Conservation (phyloP, 2,329 filamentous ascomycete genomes). For the Cercospora sp. region DNA sequence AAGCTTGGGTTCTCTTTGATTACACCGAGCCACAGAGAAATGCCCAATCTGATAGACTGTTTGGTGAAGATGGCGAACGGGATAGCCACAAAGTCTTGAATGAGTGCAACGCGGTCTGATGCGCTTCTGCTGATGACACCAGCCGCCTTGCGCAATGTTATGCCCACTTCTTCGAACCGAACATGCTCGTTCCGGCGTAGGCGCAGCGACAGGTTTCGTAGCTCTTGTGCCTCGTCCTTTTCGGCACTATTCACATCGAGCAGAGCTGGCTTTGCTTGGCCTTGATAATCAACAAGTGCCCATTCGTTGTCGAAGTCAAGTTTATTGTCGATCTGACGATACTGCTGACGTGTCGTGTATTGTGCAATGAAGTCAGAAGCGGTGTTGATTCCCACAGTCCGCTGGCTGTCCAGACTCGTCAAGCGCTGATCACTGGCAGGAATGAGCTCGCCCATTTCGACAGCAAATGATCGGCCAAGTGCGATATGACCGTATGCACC, state of each 20-base stretch:
- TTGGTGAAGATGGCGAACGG: slow-evolving; percentile 93
- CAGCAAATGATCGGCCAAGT: slow-evolving; percentile 86
- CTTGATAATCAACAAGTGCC: slow-evolving; percentile 36
- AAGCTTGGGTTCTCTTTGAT: slow-evolving; percentile 93
- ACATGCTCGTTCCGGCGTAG: slow-evolving; percentile 69
- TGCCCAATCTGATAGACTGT: slow-evolving; percentile 90
- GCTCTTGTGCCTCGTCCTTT: slow-evolving; percentile 55
- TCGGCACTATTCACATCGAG: slow-evolving; percentile 29
- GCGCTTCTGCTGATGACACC: slow-evolving; percentile 79
- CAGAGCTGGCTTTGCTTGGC: slow-evolving; percentile 22
- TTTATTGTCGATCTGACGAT: slow-evolving; percentile 75
- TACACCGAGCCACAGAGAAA: slow-evolving; percentile 93
- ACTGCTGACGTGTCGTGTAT: slow-evolving; percentile 95
- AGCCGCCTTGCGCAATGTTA: slow-evolving; percentile 80
- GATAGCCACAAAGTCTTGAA: slow-evolving; percentile 85
- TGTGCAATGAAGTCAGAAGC: slow-evolving; percentile 96
- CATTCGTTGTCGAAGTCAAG: slow-evolving; percentile 31
- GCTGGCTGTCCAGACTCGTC: slow-evolving; percentile 73
- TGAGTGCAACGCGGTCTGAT: slow-evolving; percentile 73
- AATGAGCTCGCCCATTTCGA: slow-evolving; percentile 86
- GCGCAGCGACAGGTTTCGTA: slow-evolving; percentile 71
- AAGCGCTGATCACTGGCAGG: slow-evolving; percentile 84
- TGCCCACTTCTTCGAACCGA: slow-evolving; percentile 71
- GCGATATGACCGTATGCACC: slow-evolving; percentile 88
- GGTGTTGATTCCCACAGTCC: slow-evolving; percentile 77